phyloP scores from a whole-genome alignment of 1,284 basidiomycete species.

The Ganoderma sinense region DNA sequence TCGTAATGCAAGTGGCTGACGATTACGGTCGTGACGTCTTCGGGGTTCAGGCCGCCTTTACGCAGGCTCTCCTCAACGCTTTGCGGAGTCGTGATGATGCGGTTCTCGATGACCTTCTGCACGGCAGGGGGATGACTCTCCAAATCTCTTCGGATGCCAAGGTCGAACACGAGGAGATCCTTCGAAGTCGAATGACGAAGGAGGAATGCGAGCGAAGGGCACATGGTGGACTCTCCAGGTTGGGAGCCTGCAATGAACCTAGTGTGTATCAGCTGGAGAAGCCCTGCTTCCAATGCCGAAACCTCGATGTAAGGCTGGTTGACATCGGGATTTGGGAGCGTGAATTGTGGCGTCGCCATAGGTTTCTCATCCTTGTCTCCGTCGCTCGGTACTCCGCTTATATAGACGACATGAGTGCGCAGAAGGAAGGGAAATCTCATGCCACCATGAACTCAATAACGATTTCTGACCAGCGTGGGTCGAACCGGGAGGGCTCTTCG shows the following conservation, averaged over 20 bases:
- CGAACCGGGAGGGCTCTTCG: background rate
- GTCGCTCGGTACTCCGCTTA: background rate
- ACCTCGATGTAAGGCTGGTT: constrained; percentile 55
- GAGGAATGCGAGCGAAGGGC: constrained; percentile 56
- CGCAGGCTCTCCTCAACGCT: constrained; percentile 55
- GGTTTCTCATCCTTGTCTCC: background rate
- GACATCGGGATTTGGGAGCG: constrained; percentile 43
- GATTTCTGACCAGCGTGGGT: background rate
- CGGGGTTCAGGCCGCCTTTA: constrained; percentile 52
- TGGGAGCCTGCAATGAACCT: constrained; percentile 46
- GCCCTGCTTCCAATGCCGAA: constrained; percentile 59
- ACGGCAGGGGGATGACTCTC: constrained; percentile 46
- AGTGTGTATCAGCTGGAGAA: constrained; percentile 44
- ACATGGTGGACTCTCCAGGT: constrained; percentile 32
- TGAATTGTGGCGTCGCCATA: background rate
- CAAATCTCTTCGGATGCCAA: constrained; percentile 59
- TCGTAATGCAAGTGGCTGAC: constrained; percentile 59
- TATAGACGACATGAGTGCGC: no score
- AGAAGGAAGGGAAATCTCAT: background rate
- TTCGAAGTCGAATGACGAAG: constrained; percentile 52
- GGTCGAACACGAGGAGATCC: constrained; percentile 56
- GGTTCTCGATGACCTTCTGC: constrained; percentile 20
- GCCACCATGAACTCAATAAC: background rate
- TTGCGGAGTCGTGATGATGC: constrained; percentile 43
- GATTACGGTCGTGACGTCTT: constrained; percentile 51